A percentile compares a stretch with the other conserved stretches of the same genome.
phyloP scores from a whole-genome alignment of 257 asterid species.

The Fraxinus cuspidata region DNA sequence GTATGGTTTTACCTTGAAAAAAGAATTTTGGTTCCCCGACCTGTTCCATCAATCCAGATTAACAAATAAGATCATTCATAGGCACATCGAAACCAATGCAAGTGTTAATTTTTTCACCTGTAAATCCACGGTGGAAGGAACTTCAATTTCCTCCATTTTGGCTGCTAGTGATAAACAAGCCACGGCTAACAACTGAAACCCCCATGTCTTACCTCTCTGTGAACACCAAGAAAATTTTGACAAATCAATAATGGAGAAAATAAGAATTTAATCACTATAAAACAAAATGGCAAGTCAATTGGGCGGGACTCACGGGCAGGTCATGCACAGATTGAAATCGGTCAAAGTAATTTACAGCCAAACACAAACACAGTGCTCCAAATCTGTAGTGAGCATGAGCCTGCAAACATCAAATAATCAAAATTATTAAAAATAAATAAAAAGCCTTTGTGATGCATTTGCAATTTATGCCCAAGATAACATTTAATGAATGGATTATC shows the following conservation, averaged over 20 bases:
- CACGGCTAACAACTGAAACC: conserved; percentile 59
- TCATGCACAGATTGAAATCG: conserved; percentile 47
- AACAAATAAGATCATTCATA: neutral
- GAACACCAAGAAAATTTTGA: conserved; percentile 17
- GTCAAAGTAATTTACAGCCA: conserved; percentile 53
- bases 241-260: conserved; percentile 17
- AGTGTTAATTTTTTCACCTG: conserved; percentile 49
- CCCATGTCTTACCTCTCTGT: conserved; percentile 59
- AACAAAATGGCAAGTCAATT: conserved; percentile 21
- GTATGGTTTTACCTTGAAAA: conserved; percentile 61
- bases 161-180: conserved; percentile 75
- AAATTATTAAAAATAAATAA: conserved; percentile 4
- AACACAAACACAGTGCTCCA: conserved; percentile 44
- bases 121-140: conserved; percentile 52
- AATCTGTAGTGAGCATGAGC: conserved; percentile 47
- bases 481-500: conserved; percentile 30
- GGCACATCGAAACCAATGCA: neutral
- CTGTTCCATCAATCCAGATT: conserved; percentile 37
- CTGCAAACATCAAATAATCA: conserved; percentile 32
- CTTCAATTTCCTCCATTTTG: conserved; percentile 65
- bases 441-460: neutral
- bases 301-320: conserved; percentile 45
- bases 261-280: conserved; percentile 15
- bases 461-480: conserved; percentile 9
- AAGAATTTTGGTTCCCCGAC: conserved; percentile 56